Evolutionary conservation across 805 yeast genomes (phyloP), one percentile per base, ranked within the genome.

Genomic region (Teunomyces gatunensis): DNA sequence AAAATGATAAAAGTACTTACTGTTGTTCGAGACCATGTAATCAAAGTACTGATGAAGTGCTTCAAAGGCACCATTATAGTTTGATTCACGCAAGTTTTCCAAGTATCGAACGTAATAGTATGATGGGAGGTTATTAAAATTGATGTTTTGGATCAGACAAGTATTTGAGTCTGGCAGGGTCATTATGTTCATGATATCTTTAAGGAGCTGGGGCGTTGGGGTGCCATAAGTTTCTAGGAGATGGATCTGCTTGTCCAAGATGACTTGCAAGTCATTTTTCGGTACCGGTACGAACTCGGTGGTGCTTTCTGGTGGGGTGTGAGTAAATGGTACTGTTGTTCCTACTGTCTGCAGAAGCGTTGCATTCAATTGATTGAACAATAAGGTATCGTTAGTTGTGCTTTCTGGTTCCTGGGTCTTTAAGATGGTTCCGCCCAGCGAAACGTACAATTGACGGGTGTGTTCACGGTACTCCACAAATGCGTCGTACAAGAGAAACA

Each of bases 1-100:
- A 61, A 85, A 84, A 58, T 88, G 96, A 57, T 87, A 88, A 54
- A 81, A 82, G 39, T 78, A 74, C 47, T 80, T 80, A 29, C 82
- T 80, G 52, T 78, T 78, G 48, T 77, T 79, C 7, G 89, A 81
- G 64, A 86, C 81, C 82, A 85, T 81, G 57, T 87, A 85, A 63
- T 87, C 95, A 61, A 84, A 87, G 81, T 56, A 87, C 61, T 57
- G 83, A 68, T 67, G 84, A 69, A 63, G 78, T 39, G 59, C 78
- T 46, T 66, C 67, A 57, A 66, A 75, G 0, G 84, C 78, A 1
- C 77, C 79, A 53, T 78, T 85, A 56, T 84, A 86, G 56, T 87
- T 87, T 4, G 81, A 78, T 10, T 64, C 72, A 46, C 75, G 73
- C 56, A 84, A 74, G 49, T 75, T 74, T 54, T 84, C 85, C 21